Conservation (phyloP, 2,329 filamentous ascomycete species). For the Fusarium sp. region DNA sequence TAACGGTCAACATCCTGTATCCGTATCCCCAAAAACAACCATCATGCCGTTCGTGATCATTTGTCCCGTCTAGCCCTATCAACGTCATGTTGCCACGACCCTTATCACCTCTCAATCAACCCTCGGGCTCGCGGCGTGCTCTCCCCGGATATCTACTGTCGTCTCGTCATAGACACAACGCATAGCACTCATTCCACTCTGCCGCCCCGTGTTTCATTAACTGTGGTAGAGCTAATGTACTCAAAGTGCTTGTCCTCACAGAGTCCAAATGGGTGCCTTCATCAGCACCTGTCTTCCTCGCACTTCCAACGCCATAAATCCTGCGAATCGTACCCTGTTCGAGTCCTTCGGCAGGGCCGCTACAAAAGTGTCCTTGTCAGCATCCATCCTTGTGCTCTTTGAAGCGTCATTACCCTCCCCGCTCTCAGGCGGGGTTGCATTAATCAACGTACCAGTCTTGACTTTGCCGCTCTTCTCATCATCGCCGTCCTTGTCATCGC, state of each 20-base stretch:
- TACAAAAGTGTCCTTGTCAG: conserved; percentile 58
- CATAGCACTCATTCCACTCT: conserved; percentile 15
- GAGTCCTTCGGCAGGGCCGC: conserved; percentile 59
- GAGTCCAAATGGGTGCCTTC: conserved; percentile 80
- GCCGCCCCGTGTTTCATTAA: background rate
- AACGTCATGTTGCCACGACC: conserved; percentile 27
- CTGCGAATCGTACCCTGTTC: conserved; percentile 77
- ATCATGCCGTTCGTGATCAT: conserved; percentile 32
- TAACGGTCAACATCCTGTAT: conserved; percentile 35
- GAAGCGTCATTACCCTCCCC: conserved; percentile 49
- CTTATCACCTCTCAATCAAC: conserved; percentile 4
- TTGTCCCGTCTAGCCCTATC: conserved; percentile 16
- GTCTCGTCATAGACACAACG: background rate
- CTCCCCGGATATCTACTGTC: conserved; percentile 20
- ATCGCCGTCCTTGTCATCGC: conserved; percentile 58
- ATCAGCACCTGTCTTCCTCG: conserved; percentile 79
- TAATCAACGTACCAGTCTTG: conserved; percentile 62
- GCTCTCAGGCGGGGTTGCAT: conserved; percentile 32
- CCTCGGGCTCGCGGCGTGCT: background rate
- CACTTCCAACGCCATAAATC: conserved; percentile 81
- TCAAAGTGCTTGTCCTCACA: conserved; percentile 47
- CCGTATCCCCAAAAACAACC: conserved; percentile 19
- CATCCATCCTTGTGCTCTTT: conserved; percentile 49
- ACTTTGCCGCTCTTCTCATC: conserved; percentile 62
- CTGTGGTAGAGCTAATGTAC: background rate